phyloP scores from a whole-genome alignment of 148 eudicot genomes.

The Amaranthus palmeri region DNA sequence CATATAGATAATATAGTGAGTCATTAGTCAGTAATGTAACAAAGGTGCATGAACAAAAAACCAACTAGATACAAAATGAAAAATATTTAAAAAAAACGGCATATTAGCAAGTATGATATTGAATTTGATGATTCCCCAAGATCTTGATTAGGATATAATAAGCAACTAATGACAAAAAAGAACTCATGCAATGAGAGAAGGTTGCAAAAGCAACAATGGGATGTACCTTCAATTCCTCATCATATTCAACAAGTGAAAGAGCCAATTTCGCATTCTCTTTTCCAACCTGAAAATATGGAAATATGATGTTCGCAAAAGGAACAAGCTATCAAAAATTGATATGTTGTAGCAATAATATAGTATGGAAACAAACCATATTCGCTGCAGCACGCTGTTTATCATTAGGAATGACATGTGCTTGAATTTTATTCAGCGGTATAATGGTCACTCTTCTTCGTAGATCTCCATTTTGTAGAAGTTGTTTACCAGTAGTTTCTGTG shows the following conservation, averaged over 20 bases:
- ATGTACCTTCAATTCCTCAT: constrained; percentile 70
- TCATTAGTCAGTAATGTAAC: neutral
- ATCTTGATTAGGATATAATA: neutral
- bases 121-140: neutral
- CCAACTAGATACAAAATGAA: neutral
- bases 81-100: neutral
- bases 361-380: constrained; percentile 49
- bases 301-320: neutral
- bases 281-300: constrained; percentile 58
- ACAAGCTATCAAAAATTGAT: neutral
- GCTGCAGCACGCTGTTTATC: constrained; percentile 70
- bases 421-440: constrained; percentile 90
- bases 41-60: neutral
- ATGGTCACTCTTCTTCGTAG: constrained; percentile 88
- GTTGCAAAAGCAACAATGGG: neutral
- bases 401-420: constrained; percentile 52
- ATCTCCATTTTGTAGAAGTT: constrained; percentile 80
- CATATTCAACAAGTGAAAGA: constrained; percentile 85
- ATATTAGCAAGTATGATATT: neutral
- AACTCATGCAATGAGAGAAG: neutral
- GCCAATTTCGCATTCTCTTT: constrained; percentile 90
- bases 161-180: constrained; percentile 3
- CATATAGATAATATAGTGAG: neutral
- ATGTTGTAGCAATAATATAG: neutral
- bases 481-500: constrained; percentile 86